Base-by-base conservation (phyloP, 768 basidiomycete genomes). In the Roridomyces roridus region DNA sequence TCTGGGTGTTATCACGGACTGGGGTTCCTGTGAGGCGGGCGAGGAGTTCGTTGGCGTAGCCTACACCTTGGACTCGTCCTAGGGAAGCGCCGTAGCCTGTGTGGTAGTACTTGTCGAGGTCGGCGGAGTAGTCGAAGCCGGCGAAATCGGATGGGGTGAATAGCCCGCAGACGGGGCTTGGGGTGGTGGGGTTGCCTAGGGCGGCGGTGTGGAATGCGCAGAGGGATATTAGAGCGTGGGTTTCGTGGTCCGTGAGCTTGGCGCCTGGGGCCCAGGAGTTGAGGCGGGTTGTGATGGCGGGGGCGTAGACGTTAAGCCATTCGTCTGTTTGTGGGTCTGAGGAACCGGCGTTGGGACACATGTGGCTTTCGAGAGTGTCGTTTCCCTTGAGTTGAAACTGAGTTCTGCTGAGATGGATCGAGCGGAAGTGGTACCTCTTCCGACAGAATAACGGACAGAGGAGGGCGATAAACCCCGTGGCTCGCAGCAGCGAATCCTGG, bases 41-140 rank as follows among this genome's bases (percentile, higher is more conserved):
- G 20, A 96, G 69, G n/a, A 96, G 82, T 73, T 96, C 94, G 68
- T 94, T 94, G 66, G 91, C 78, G 68, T 91, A 96, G 6, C 94
- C 94, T 4, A 94, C 87, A 28, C 92, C 92, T 67, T 92, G 91
- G 7, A 92, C 85, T 5, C 77, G 86, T 2, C 92, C 92, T 1
- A 94, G 86, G 2, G 69, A 62, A 57, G 85, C 84, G 4, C 92
- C 91, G 56, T 91, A 82, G 18, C 91, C 91, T 12, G 86, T 91
- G 26, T 78, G 77, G 69, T 94, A 93, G 68, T 85, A 95, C 69
- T 94, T 91, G 61, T 85, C 82, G 9, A 95, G 69, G 66, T 94
- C 93, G 3, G 80, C 80, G 43, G 75, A 78, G 67, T 92, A 91
- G 61, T 90, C 91, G 63, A 85, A 87, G 0, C 77, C 79, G 24